Conservation (phyloP, 768 basidiomycete species). For the Gymnopilus junonius region DNA sequence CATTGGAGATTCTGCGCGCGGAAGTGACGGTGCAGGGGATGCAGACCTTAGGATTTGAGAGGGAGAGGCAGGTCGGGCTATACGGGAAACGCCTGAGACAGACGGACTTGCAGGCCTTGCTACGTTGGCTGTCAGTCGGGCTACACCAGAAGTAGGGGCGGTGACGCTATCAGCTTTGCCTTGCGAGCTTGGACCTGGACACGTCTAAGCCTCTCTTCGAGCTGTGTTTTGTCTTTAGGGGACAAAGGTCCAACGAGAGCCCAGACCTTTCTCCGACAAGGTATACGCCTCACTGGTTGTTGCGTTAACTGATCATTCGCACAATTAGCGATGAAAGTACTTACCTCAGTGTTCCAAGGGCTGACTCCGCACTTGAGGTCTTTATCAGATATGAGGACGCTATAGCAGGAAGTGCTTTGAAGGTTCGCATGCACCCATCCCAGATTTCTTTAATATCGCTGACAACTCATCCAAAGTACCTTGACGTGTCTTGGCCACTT, state of each 20-base stretch:
- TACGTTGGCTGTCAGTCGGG: constrained; percentile 46
- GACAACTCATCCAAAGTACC: constrained; percentile 85
- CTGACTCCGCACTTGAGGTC: constrained; percentile 88
- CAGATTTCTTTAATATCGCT: constrained; percentile 77
- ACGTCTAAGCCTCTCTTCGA: constrained; percentile 87
- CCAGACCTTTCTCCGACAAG: constrained; percentile 88
- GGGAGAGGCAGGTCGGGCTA: constrained; percentile 54
- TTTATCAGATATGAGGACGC: constrained; percentile 87
- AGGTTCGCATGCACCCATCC: constrained; percentile 82
- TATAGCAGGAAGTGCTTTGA: constrained; percentile 78
- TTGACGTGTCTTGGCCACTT: constrained; percentile 91
- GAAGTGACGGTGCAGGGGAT: constrained; percentile 42
- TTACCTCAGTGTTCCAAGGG: constrained; percentile 80
- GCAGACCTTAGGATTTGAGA: constrained; percentile 41
- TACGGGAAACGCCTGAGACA: constrained; percentile 32
- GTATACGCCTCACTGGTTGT: constrained; percentile 74
- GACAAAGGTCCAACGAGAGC: constrained; percentile 72
- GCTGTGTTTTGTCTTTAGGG: constrained; percentile 88
- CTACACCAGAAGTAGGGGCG: constrained; percentile 46
- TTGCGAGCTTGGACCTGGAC: constrained; percentile 67
- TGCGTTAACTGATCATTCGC: constrained; percentile 12
- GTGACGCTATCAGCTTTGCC: constrained; percentile 41
- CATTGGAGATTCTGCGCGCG: constrained; percentile 48
- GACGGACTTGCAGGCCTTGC: constrained; percentile 40
- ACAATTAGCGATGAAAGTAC: constrained; percentile 21